Evolutionary conservation across 2,329 filamentous ascomycete species (phyloP).

Genomic region (Claviceps citrina): DNA sequence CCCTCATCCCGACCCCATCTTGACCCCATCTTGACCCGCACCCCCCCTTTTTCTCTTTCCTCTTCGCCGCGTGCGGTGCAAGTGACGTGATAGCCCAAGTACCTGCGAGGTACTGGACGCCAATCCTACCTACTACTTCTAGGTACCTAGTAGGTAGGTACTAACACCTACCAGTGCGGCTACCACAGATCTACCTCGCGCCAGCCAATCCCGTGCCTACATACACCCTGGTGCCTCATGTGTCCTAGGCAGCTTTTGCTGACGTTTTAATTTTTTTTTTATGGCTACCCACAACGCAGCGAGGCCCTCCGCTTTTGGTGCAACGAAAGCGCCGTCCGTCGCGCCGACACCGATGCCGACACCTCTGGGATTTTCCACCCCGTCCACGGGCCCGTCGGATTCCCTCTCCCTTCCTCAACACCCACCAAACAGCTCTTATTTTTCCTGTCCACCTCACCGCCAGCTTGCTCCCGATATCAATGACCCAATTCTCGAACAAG

Average conservation of each 20-base stretch:
- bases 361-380: constrained; percentile 3
- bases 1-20: too few species aligned
- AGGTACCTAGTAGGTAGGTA: too few species aligned
- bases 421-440: constrained; percentile 17
- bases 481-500: constrained; percentile 38
- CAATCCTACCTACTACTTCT: too few species aligned
- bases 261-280: constrained; percentile 5
- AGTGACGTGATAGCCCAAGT: constrained; percentile 10
- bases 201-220: too few species aligned
- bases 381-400: constrained; percentile 5
- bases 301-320: constrained; percentile 1
- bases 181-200: too few species aligned
- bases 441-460: constrained; percentile 23
- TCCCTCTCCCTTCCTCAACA: constrained; percentile 1
- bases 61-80: constrained; percentile 3
- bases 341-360: constrained; percentile 5
- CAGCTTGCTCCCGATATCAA: constrained; percentile 34
- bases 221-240: neutral
- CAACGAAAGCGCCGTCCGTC: constrained; percentile 3
- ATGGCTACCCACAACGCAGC: constrained; percentile 4
- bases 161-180: too few species aligned
- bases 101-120: too few species aligned
- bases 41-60: neutral
- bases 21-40: neutral
- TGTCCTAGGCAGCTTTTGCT: constrained; percentile 4